These are phyloP conservation scores for Fusarium longipes DNA, from an alignment of 2,329 filamentous ascomycete species.

Conservation along the genomic window DNA sequence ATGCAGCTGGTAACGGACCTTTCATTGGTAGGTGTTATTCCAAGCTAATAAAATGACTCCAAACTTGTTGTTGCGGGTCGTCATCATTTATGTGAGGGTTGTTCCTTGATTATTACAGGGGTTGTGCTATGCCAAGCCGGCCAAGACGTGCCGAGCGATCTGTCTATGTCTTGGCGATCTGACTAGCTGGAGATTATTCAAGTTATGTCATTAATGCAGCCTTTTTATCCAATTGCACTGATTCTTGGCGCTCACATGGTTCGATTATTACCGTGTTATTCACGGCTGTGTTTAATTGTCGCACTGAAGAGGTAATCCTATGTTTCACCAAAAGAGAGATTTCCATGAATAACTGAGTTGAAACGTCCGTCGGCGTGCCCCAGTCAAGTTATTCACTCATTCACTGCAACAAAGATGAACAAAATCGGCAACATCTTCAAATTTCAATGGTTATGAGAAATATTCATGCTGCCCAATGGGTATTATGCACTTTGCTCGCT, in stretches of 20 bases:
- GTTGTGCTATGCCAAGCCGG: slow-evolving; percentile 40
- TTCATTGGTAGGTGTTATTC: slow-evolving; percentile 1
- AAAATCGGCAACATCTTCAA: neutral
- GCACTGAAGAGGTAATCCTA: neutral
- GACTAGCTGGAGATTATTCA: slow-evolving; percentile 1
- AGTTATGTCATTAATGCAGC: slow-evolving; percentile 30
- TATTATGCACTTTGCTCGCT: slow-evolving; percentile 4
- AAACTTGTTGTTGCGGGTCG: slow-evolving; percentile 14
- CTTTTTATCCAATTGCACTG: slow-evolving; percentile 13
- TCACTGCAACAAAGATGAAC: neutral
- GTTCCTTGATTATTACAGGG: slow-evolving; percentile 14
- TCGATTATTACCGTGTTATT: slow-evolving; percentile 15
- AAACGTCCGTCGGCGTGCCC: neutral
- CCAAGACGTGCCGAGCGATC: slow-evolving; percentile 44
- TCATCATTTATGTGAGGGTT: slow-evolving; percentile 12
- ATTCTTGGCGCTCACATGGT: slow-evolving; percentile 9
- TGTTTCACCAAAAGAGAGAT: neutral
- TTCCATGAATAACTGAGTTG: neutral
- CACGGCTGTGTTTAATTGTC: neutral
- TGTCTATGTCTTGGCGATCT: slow-evolving; percentile 36
- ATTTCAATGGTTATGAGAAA: slow-evolving; percentile 5
- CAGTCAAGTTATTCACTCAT: neutral
- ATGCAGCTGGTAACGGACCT: neutral
- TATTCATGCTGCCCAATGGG: neutral
- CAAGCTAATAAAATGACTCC: slow-evolving; percentile 5